Percentiles rank a stretch among this genome's conserved stretches.
Evolutionary conservation across 2,329 filamentous ascomycete genomes (phyloP).

Genomic region (Curvularia eragrostidis): DNA sequence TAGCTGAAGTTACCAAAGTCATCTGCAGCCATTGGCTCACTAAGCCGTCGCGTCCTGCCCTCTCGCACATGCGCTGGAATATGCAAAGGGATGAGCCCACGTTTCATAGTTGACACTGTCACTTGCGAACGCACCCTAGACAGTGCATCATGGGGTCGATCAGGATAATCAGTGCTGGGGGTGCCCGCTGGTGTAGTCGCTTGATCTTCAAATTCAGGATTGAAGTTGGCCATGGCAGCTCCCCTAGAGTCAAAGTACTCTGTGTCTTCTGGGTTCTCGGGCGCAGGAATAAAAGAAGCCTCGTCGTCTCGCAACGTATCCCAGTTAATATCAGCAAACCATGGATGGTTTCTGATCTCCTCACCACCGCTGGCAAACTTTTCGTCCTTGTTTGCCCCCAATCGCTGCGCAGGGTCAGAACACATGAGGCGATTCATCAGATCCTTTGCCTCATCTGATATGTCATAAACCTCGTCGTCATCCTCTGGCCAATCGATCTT

Average conservation of each 20-base stretch:
- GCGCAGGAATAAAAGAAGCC: constrained; percentile 90
- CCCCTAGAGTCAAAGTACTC: constrained; percentile 96
- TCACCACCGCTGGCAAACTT: constrained; percentile 83
- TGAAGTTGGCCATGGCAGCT: constrained; percentile 89
- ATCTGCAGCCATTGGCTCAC: constrained; percentile 85
- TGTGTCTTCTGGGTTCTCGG: constrained; percentile 94
- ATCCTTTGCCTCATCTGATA: constrained; percentile 89
- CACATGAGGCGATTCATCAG: constrained; percentile 92
- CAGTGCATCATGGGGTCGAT: constrained; percentile 92
- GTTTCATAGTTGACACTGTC: constrained; percentile 80
- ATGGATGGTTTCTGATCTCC: constrained; percentile 87
- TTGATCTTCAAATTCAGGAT: constrained; percentile 93
- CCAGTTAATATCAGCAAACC: constrained; percentile 91
- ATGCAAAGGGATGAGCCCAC: constrained; percentile 90
- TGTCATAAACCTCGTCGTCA: constrained; percentile 72
- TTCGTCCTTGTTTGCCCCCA: constrained; percentile 86
- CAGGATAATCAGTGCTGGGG: constrained; percentile 78
- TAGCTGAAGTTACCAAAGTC: constrained; percentile 97
- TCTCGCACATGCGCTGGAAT: constrained; percentile 97
- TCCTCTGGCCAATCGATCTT: constrained; percentile 93
- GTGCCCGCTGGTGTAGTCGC: constrained; percentile 73
- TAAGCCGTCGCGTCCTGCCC: constrained; percentile 82
- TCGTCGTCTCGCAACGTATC: constrained; percentile 91
- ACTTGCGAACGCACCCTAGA: constrained; percentile 88
- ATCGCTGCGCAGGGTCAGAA: constrained; percentile 77